Base-by-base conservation (phyloP, 1,139 yeast species). In the Yamadazyma buinensis region DNA sequence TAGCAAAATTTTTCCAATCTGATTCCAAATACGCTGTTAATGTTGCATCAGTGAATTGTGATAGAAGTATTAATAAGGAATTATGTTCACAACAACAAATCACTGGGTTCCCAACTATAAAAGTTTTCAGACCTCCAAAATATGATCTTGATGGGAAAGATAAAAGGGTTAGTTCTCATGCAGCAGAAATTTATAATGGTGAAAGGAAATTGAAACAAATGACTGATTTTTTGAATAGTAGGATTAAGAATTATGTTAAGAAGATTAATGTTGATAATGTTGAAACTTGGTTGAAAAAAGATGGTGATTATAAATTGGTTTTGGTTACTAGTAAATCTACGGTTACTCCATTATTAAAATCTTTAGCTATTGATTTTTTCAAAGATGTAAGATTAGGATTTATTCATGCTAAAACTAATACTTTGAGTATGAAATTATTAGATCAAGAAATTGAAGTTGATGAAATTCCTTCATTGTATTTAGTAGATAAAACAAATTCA, bases 21-120 rank as follows among this genome's bases (percentile, higher is more conserved):
- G 71, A 66, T 27, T 55, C 67, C 19, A 83, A 82, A 32, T 59
- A 77, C 34, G 69, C 71, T 15, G 80, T 80, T 15, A 79, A 82
- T 45, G 84, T 88, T 12, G 96, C 80, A 2, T 85, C 95, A 11
- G 90, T 92, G 7, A 80, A 90, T 57, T 92, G 98, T 64, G 96
- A 90, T 51, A 69, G 71, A 34, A 75, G 71, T 3, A 55, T 53
- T 38, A 88, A 88, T 55, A 79, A 82, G 55, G 71, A 64, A 19
- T 55, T 90, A 5, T 92, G 97, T 61, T 63, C 80, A n/a, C 61
- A 71, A 40, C 72, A 84, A 54, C 68, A 72, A 33, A 64, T 90
- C 29, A 66, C 77, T 46, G 94, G 95, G 0, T 88, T 74, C 56
- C 97, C 97, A 4, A 83, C 96, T 0, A 54, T 90, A 32, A 65